Evolutionary conservation across 23 red algal genomes (phyloP).

Genomic region (Chondrus crispus): DNA sequence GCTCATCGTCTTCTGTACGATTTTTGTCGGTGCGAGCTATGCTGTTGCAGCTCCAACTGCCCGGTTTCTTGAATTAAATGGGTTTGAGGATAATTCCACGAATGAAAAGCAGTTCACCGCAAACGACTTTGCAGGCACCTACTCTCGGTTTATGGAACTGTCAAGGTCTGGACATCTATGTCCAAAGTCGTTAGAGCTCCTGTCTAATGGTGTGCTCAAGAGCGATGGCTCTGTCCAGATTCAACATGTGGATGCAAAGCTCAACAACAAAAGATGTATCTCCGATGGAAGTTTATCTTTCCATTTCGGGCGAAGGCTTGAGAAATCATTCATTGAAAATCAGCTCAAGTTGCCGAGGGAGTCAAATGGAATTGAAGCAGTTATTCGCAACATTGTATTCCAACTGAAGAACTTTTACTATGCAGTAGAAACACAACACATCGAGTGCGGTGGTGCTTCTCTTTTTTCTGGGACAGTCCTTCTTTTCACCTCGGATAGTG

Average conservation of each 20-base stretch:
- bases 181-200: constrained; percentile 9
- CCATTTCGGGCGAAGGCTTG: neutral
- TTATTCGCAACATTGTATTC: neutral
- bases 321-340: neutral
- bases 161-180: constrained; percentile 24
- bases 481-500: constrained; percentile 44
- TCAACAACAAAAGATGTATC: neutral
- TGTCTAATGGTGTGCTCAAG: neutral
- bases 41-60: neutral
- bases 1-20: no score
- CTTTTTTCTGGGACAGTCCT: neutral
- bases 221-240: neutral
- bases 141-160: constrained; percentile 56
- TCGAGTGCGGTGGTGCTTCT: constrained; percentile 1
- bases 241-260: neutral
- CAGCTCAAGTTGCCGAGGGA: neutral
- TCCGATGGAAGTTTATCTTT: neutral
- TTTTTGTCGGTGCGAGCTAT: no score
- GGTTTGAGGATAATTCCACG: neutral
- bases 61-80: neutral
- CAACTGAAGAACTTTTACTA: constrained; percentile 9
- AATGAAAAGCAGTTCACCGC: neutral
- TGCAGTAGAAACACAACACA: neutral
- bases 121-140: constrained; percentile 24
- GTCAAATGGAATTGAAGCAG: neutral